Base-by-base conservation (phyloP, 2,329 filamentous ascomycete genomes). In the Mycogone perniciosa region DNA sequence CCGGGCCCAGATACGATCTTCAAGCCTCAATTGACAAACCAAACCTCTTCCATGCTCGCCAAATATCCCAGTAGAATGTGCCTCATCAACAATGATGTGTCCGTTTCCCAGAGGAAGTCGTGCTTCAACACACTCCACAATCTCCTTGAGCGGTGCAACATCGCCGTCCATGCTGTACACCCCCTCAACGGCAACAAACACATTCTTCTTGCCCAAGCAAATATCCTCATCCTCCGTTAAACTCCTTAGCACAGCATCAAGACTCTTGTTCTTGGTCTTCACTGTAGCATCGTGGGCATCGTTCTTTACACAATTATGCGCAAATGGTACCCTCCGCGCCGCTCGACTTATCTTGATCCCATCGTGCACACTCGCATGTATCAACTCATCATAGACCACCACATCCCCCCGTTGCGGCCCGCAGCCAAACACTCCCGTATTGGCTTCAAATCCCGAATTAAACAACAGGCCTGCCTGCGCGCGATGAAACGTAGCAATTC, bases 131-230 rank as follows among this genome's bases (percentile, higher is more conserved):
- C 79, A 70, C 0, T 73, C 64, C 1, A 86, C 74, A 13, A 91
- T 78, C 5, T 81, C 75, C 8, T 62, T 59, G 8, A 93, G 68
- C 0, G 84, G 85, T 0, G 80, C 80, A 13, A 88, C 68, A 57
- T 91, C 86, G 0, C 88, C 88, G 48, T 92, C 88, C 88, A 93
- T 93, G 63, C 86, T 90, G 64, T 93, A 92, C 0, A 89, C 72
- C 0, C 77, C 80, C 57, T 89, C 86, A 0, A 88, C 73, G 0
- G 80, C 81, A n/a, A 89, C 64, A 56, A 89, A 86, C 3, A 89
- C 74, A 55, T 80, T 83, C 0, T 62, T 62, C 1, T 61, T 52
- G 0, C 78, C 77, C 0, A 55, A 46, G 0, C 41, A 41, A 0
- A 80, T 47, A 43, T 48, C 48, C 0, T 50, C 53, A 2, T 66